Base-by-base conservation (phyloP, 768 basidiomycete species). In the Dictyophora rubrovolvata region DNA sequence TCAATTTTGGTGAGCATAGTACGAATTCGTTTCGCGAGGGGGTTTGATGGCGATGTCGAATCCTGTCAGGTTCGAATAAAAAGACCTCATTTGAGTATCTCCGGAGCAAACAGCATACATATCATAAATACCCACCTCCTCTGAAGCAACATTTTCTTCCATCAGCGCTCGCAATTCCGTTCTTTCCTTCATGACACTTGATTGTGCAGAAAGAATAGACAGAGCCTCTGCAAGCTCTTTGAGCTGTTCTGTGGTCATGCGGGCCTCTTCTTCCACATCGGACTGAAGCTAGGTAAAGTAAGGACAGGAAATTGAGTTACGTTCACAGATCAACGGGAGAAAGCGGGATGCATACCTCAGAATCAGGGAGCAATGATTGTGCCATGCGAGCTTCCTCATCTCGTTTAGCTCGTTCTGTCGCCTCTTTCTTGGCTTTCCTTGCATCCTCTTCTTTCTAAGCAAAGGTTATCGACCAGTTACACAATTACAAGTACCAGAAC, bases 1-100 rank as follows among this genome's bases (percentile, higher is more conserved):
- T 98, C 95, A 69, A 99, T 86, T 77, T 96, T 95, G 64, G 86
- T 92, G 51, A 99, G 80, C 93, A 98, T 97, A 21, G 82, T 79
- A 56, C 92, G 87, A 71, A 99, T 94, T 53, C 93, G 90, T 75
- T 97, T 95, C 61, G 93, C 93, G 60, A 98, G 76, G n/a, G 87
- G 89, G 66, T 79, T 88, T 55, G 82, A 84, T 53, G 85, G 84
- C n/a, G 85, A 87, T 70, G 84, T 85, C 60, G 87, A 86, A 66
- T 88, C 85, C 83, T 86, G 61, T 33, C 36, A 33, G 9, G 36
- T 42, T 42, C 4, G 42, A n/a, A 57, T 17, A 34, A 48, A n/a
- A 36, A 10, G 17, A 9, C 10, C 28, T 53, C 28, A 59, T 54
- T 58, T 65, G 22, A 53, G 22, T 33, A 46, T 9, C 28, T 2